Percentiles rank a stretch among this genome's conserved stretches.
Conservation (phyloP, 2,329 filamentous ascomycete species). For the Sclerotinia subarctica region DNA sequence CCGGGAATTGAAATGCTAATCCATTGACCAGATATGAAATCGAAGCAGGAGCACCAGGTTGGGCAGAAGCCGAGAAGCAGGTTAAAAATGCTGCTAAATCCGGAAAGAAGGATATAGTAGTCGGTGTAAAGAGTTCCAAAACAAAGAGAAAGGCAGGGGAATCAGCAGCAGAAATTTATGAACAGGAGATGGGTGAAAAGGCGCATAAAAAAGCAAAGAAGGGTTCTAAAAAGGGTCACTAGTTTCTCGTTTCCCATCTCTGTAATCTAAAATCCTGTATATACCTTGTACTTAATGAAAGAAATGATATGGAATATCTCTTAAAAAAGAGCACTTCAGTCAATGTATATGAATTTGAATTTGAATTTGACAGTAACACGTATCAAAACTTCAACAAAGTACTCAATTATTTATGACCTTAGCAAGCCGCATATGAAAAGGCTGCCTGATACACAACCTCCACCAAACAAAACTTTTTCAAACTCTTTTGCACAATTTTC, state of each 20-base stretch:
- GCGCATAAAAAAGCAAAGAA: conserved; percentile 56
- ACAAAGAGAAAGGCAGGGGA: conserved; percentile 67
- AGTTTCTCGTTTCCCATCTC: conserved; percentile 3
- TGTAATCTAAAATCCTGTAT: conserved; percentile 12
- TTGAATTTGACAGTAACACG: background rate
- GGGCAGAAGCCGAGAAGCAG: conserved; percentile 73
- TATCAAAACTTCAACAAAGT: background rate
- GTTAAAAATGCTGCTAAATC: conserved; percentile 56
- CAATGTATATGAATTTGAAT: background rate
- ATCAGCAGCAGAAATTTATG: conserved; percentile 60
- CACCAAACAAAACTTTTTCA: background rate
- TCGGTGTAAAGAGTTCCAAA: conserved; percentile 80
- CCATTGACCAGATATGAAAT: conserved; percentile 58
- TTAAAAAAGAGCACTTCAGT: too few species aligned
- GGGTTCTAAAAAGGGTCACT: conserved; percentile 35
- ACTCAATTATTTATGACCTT: background rate
- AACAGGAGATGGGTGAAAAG: conserved; percentile 54
- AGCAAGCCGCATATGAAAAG: conserved; percentile 1
- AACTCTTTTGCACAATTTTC: background rate
- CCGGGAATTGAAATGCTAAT: conserved; percentile 21
- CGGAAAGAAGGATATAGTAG: conserved; percentile 58
- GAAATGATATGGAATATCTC: background rate
- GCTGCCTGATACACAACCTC: background rate
- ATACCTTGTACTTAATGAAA: conserved; percentile 18
- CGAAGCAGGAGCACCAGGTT: conserved; percentile 58